These are phyloP conservation scores for Maudiozyma turicensis DNA, from an alignment of 805 yeast genomes.

Conservation along the genomic window DNA sequence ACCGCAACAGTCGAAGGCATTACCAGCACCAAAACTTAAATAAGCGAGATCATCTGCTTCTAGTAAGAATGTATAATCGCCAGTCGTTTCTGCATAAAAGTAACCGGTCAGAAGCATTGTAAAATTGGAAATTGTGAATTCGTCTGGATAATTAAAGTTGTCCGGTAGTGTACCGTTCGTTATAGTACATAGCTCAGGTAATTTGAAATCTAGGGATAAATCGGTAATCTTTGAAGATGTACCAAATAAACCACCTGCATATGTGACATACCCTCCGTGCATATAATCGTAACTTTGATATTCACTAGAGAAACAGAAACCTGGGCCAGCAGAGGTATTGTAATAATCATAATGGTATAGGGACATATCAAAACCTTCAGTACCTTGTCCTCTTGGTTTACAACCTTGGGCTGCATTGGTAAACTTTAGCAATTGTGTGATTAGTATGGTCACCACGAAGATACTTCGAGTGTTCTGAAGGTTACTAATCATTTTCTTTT, in stretches of 20 bases:
- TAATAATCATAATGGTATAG: not conserved
- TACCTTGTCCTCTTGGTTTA: not conserved
- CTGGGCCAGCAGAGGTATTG: not conserved
- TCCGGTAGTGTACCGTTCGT: not conserved
- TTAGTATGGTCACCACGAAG: not conserved
- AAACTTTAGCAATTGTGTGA: not conserved
- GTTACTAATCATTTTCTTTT: not conserved
- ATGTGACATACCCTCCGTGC: not conserved
- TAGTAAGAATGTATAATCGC: not conserved
- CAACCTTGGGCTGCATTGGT: not conserved
- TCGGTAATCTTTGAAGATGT: not conserved
- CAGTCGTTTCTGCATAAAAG: not conserved
- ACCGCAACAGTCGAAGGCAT: not conserved
- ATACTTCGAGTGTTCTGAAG: not conserved
- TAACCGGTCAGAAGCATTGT: not conserved
- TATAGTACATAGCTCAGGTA: not conserved
- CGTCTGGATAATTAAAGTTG: not conserved
- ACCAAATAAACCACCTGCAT: not conserved
- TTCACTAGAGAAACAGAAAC: not conserved
- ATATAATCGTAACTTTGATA: not conserved
- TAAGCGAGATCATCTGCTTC: not conserved
- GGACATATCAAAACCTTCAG: not conserved
- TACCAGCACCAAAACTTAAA: not conserved
- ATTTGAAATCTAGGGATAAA: not conserved
- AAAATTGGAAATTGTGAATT: not conserved